phyloP scores from a whole-genome alignment of 2,329 filamentous ascomycete genomes.

The Paraphaeosphaeria minitans region DNA sequence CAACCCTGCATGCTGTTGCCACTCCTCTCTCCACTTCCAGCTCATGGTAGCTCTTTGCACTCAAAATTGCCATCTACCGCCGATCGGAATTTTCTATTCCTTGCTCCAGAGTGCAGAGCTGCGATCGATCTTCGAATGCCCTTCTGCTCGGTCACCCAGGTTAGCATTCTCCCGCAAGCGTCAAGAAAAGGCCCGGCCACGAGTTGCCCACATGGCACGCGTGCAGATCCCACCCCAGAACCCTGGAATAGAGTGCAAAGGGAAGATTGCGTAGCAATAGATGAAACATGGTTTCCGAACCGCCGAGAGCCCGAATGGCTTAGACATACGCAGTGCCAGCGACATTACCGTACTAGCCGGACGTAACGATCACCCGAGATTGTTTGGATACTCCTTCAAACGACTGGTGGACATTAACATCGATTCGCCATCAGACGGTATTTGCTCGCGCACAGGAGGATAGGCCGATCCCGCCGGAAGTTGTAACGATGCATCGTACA shows the following conservation, averaged over 20 bases:
- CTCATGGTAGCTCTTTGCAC: neutral
- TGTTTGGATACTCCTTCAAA: neutral
- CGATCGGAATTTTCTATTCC: neutral
- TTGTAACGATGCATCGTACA: slow-evolving; percentile 50
- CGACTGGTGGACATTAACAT: no score
- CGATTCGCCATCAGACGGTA: slow-evolving; percentile 29
- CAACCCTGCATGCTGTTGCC: no score
- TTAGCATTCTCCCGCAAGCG: neutral
- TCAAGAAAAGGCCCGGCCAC: neutral
- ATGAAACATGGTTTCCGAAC: neutral
- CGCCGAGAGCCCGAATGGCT: neutral
- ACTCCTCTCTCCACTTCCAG: no score
- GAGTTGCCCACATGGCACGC: neutral
- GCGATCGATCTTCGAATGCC: neutral
- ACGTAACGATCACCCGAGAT: neutral
- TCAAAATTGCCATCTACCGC: neutral
- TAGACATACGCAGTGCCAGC: neutral
- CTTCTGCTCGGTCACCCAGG: neutral
- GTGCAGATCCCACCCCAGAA: slow-evolving; percentile 2
- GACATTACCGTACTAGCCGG: neutral
- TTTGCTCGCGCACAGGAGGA: slow-evolving; percentile 59
- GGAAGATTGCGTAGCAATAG: neutral
- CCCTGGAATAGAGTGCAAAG: neutral
- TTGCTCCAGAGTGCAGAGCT: neutral
- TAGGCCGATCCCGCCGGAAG: slow-evolving; percentile 60